Base-by-base conservation (phyloP, 345 rosid species). In the Arabidopsis suecica region DNA sequence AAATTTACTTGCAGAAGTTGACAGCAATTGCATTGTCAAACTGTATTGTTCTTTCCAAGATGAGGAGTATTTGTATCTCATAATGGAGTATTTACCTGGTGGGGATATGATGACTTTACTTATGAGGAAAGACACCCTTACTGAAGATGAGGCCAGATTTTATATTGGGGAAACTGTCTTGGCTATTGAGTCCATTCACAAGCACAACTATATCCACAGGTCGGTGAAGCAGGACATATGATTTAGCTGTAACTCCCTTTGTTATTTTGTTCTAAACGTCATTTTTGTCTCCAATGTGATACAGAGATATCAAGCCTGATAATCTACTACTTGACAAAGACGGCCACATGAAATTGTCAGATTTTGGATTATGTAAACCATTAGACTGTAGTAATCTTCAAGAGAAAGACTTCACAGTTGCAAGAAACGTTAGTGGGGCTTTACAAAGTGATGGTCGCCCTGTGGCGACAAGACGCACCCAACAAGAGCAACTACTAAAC, bases 51-150 rank as follows among this genome's bases (percentile, higher is more conserved):
- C 98, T 72, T 94, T 94, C 69, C 98, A 94, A 84, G 98, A 94
- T 75, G 98, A 94, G 6, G 99, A 92, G 71, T 95, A 73, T 66
- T 82, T 95, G 41, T 95, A 95, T 78, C 93, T 95, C 37, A 88
- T 95, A 51, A 95, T 95, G 99, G 99, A 95, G 82, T 95, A 95
- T 85, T 81, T 95, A 78, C 98, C 99, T 77, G 99, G 99, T 62
- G 99, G 99, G 66, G 99, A 95, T 85, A 88, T 95, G 97, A 95
- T 95, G 99, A 95, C 99, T 75, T 83, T 95, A 75, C 84, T 95
- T 23, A 95, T 95, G 99, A 86, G 99, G 71, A 95, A 95, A 86
- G 97, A 95, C 81, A 88, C 90, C 47, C 83, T 95, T 74, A 83
- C 94, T 38, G 99, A 92, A 79, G 93, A 95, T 78, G 99, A 95